Percentiles rank a stretch among this genome's conserved stretches.
Conservation (phyloP, 768 basidiomycete genomes). For the Serpula lacrymans region DNA sequence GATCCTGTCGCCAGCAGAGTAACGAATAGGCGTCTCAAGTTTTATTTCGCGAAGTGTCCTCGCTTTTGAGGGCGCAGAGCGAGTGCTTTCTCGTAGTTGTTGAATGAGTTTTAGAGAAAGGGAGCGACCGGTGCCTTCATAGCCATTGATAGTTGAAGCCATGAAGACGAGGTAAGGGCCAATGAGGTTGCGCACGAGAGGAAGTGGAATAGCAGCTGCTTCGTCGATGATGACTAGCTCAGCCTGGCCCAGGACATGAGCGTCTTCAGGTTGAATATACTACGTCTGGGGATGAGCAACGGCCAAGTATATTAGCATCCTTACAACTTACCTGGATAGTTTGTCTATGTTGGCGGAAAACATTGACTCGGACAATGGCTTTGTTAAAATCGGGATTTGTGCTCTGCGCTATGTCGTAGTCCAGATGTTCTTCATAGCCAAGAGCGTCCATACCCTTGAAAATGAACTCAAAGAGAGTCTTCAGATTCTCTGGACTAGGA, state of each 20-base stretch:
- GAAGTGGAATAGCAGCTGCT: slow-evolving; percentile 96
- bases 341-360: slow-evolving; percentile 91
- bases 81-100: slow-evolving; percentile 89
- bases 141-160: slow-evolving; percentile 99
- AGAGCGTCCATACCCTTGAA: slow-evolving; percentile 95
- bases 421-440: slow-evolving; percentile 96
- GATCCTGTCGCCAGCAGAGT: slow-evolving; percentile 79
- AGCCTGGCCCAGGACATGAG: slow-evolving; percentile 95
- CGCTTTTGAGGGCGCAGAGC: slow-evolving; percentile 56
- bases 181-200: slow-evolving; percentile 91
- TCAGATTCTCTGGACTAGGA: slow-evolving; percentile 96
- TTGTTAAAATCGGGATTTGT: slow-evolving; percentile 94
- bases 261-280: slow-evolving; percentile 99
- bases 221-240: slow-evolving; percentile 98
- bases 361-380: slow-evolving; percentile 92
- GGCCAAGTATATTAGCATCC: not conserved
- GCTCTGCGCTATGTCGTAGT: slow-evolving; percentile 94
- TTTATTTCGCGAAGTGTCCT: slow-evolving; percentile 90
- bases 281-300: slow-evolving; percentile 27
- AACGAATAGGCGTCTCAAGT: slow-evolving; percentile 93
- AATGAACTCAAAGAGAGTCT: slow-evolving; percentile 95
- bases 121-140: slow-evolving; percentile 99
- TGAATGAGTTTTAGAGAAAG: slow-evolving; percentile 97
- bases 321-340: slow-evolving; percentile 80
- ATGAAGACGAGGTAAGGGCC: slow-evolving; percentile 98